Base-by-base conservation (phyloP, 345 rosid species). In the Lepidium africanum region DNA sequence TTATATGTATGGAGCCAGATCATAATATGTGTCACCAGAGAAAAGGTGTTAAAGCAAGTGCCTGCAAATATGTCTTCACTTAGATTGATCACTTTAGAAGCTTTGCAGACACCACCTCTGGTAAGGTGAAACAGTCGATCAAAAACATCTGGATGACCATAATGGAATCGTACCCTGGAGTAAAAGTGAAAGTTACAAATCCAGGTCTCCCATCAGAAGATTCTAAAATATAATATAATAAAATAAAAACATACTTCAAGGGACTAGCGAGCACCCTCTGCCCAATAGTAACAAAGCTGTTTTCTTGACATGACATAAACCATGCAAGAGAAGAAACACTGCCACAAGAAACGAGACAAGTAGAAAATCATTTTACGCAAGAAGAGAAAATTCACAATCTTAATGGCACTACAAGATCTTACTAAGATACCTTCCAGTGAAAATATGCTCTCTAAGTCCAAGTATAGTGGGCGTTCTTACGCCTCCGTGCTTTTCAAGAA, bases 71-170 rank as follows among this genome's bases (percentile, higher is more conserved):
- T 86, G 83, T 91, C 97, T 78, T 91, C 97, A 55, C 97, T 88
- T 69, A 91, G 76, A 77, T 91, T 91, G 79, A 91, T 91, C 45
- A 84, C 86, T 76, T 81, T 84, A 30, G 97, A 91, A 59, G 97
- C 97, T 81, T 91, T 88, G 82, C 97, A 88, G 50, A 91, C 80
- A 60, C 97, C 97, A 4, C 97, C 97, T 77, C 97, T 84, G 11
- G 96, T 86, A 56, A 91, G 83, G 85, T 91, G 97, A 73, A 91
- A 91, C 42, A 91, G 77, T 70, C 97, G 83, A 76, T 91, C 96
- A 77, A 91, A 91, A 52, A 91, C 87, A 83, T 91, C 97, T 39
- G 97, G 97, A 82, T 91, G 97, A 19, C 97, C 97, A 52, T 91
- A 91, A 73, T 91, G 97, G 81, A 91, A 91, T 43, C 97, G 89